Conservation (phyloP, 2,329 filamentous ascomycete genomes). For the Orbilia javanica region DNA sequence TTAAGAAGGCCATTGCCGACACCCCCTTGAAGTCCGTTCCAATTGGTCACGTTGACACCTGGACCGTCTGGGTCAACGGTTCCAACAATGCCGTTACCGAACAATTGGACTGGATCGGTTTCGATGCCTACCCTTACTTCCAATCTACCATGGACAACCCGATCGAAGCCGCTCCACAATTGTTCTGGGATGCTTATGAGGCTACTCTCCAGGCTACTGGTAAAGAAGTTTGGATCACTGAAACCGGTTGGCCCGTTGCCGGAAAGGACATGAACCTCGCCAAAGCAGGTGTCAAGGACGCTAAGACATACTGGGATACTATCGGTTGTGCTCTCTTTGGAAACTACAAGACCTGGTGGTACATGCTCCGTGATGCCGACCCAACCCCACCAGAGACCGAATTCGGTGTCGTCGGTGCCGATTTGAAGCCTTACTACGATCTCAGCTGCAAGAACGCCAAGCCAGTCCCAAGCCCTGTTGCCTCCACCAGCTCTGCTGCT, state of each 20-base stretch:
- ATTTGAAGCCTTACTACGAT: slow-evolving; percentile 73
- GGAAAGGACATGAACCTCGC: slow-evolving; percentile 75
- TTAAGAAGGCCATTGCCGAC: slow-evolving; percentile 74
- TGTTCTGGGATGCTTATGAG: slow-evolving; percentile 77
- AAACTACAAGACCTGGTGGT: slow-evolving; percentile 79
- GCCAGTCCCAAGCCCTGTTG: slow-evolving; percentile 57
- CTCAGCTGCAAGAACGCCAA: slow-evolving; percentile 71
- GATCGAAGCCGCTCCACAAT: slow-evolving; percentile 73
- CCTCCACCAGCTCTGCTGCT: background rate
- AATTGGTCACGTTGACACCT: slow-evolving; percentile 90
- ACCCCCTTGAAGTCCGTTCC: slow-evolving; percentile 72
- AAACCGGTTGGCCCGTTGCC: slow-evolving; percentile 86
- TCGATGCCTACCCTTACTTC: slow-evolving; percentile 88
- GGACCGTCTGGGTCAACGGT: slow-evolving; percentile 81
- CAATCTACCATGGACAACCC: slow-evolving; percentile 76
- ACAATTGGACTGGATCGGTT: slow-evolving; percentile 81
- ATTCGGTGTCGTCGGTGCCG: slow-evolving; percentile 76
- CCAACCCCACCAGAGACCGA: slow-evolving; percentile 74
- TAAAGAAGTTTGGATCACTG: slow-evolving; percentile 86
- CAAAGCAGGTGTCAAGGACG: slow-evolving; percentile 75
- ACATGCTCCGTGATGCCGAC: slow-evolving; percentile 77
- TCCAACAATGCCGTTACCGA: slow-evolving; percentile 79
- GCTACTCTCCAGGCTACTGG: slow-evolving; percentile 72
- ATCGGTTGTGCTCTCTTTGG: slow-evolving; percentile 79
- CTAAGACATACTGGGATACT: slow-evolving; percentile 82